Conservation (phyloP, 2,329 filamentous ascomycete genomes). For the Cytospora chrysosperma region DNA sequence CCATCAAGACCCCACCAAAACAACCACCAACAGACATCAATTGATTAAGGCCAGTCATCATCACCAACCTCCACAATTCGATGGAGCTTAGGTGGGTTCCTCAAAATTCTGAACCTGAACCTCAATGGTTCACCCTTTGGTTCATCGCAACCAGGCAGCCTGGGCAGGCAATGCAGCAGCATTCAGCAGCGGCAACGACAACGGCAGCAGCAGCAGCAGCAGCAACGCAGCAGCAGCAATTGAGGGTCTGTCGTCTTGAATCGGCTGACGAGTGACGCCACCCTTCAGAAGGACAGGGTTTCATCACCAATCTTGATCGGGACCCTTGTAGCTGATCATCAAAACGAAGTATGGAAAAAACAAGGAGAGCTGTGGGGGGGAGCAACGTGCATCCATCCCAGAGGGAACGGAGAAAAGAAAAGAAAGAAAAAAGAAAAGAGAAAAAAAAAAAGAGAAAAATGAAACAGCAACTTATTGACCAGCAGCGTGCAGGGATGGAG, state of each 20-base stretch:
- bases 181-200: too few species aligned
- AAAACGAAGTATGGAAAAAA: too few species aligned
- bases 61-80: not conserved
- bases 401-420: not conserved
- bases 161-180: not conserved
- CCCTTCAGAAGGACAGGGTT: not conserved
- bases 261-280: not conserved
- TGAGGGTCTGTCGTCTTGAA: not conserved
- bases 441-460: not conserved
- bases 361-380: not conserved
- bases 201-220: too few species aligned
- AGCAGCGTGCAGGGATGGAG: not conserved
- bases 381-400: not conserved
- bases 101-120: not conserved
- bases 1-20: not conserved
- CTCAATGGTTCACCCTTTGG: not conserved
- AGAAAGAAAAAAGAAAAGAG: not conserved
- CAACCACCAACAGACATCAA: not conserved
- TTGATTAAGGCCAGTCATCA: not conserved
- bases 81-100: not conserved
- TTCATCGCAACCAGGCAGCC: not conserved
- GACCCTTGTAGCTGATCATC: not conserved
- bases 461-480: not conserved
- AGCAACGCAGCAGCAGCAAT: slow-evolving; percentile 38
- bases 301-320: not conserved